Evolutionary conservation across 2,329 filamentous ascomycete genomes (phyloP).

Genomic region (Aureobasidium subglaciale): DNA sequence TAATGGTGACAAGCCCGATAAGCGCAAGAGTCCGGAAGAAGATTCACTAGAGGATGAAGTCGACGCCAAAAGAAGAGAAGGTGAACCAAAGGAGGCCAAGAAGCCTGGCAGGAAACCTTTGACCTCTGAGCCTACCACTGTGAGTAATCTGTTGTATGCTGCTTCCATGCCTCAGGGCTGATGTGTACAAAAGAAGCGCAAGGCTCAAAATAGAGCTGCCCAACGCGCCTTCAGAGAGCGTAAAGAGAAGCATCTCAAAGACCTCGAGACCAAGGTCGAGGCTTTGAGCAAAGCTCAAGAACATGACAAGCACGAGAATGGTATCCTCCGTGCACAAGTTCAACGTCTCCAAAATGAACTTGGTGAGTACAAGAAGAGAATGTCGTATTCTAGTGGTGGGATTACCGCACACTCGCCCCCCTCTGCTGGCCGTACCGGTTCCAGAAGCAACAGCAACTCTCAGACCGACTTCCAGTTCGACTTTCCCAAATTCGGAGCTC

Average conservation of each 20-base stretch:
- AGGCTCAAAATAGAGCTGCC: conserved; percentile 89
- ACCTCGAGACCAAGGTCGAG: conserved; percentile 65
- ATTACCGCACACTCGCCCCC: conserved; percentile 40
- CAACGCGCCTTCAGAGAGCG: conserved; percentile 90
- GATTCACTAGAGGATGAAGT: conserved; percentile 57
- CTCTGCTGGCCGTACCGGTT: conserved; percentile 19
- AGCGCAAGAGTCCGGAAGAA: conserved; percentile 63
- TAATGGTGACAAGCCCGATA: conserved; percentile 51
- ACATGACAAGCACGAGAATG: conserved; percentile 77
- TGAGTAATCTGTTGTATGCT: conserved; percentile 48
- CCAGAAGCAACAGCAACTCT: conserved; percentile 32
- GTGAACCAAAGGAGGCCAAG: conserved; percentile 79
- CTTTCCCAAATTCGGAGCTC: conserved; percentile 84
- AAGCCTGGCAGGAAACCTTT: conserved; percentile 95
- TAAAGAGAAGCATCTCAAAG: conserved; percentile 85
- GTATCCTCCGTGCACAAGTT: conserved; percentile 73
- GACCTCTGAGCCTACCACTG: conserved; percentile 90
- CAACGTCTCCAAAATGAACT: conserved; percentile 81
- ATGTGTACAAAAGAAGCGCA: conserved; percentile 62
- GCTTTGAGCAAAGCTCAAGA: conserved; percentile 74
- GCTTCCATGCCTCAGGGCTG: not conserved
- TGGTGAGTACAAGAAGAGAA: conserved; percentile 80
- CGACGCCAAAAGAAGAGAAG: conserved; percentile 70
- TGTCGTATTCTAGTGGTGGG: conserved; percentile 54
- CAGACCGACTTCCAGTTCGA: conserved; percentile 84